Evolutionary conservation across 2,329 filamentous ascomycete species (phyloP).

Genomic region (Microsporum ferrugineum): DNA sequence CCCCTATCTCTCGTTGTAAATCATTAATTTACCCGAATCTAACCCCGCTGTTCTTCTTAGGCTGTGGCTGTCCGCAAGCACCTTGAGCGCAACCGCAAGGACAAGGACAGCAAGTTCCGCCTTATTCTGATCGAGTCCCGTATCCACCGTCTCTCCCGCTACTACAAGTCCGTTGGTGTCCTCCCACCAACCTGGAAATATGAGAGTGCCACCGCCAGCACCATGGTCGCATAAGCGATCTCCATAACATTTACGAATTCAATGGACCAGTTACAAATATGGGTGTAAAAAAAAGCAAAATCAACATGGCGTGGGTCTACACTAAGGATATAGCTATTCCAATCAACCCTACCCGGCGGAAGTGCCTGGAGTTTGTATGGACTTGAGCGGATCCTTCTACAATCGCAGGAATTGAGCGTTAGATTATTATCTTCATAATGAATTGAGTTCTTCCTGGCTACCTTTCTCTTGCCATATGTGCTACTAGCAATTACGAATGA

Average conservation of each 20-base stretch:
- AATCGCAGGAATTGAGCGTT: conserved; percentile 1
- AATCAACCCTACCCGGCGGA: not conserved
- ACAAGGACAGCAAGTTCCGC: conserved; percentile 99
- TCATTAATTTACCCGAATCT: not conserved
- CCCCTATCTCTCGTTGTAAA: not conserved
- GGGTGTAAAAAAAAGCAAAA: not conserved
- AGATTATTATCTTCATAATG: not conserved
- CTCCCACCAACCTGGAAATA: conserved; percentile 95
- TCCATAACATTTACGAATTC: not conserved
- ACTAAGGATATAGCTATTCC: not conserved
- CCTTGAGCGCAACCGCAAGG: conserved; percentile 99
- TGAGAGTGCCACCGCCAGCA: conserved; percentile 93
- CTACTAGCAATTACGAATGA: not conserved
- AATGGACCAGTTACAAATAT: not conserved
- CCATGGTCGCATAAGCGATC: conserved; percentile 69
- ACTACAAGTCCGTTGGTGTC: conserved; percentile 93
- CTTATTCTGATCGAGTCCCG: conserved; percentile 99
- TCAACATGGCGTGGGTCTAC: not conserved
- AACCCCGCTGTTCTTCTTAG: conserved; percentile 34
- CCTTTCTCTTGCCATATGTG: not conserved
- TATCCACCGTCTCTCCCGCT: conserved; percentile 98
- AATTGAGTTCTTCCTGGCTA: not conserved
- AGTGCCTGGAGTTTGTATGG: not conserved
- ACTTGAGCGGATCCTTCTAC: not conserved
- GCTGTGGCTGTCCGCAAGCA: conserved; percentile 99